Conservation (phyloP, 2,329 filamentous ascomycete genomes). For the Madurella fahalii region DNA sequence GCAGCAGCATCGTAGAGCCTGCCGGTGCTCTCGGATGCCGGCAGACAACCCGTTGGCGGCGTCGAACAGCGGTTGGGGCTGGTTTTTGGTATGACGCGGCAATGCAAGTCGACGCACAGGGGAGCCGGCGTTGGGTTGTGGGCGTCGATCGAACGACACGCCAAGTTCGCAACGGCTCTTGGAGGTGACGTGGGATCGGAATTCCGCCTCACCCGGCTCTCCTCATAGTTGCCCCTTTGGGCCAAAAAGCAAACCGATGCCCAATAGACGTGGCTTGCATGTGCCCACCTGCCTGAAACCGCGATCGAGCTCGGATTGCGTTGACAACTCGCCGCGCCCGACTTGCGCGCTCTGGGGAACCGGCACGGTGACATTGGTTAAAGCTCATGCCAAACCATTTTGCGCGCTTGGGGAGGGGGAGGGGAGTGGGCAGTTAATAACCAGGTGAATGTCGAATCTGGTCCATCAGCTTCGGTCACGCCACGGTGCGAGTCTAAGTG, state of each 20-base stretch:
- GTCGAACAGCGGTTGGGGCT: background rate
- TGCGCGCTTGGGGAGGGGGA: background rate
- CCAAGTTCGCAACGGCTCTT: background rate
- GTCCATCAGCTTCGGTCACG: background rate
- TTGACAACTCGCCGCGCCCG: background rate
- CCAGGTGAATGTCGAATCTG: background rate
- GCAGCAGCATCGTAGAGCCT: background rate
- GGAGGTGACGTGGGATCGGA: no score
- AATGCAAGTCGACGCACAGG: background rate
- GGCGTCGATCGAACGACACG: background rate
- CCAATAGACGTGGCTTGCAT: background rate
- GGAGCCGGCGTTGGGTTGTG: background rate
- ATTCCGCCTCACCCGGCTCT: no score
- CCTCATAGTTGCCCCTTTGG: no score
- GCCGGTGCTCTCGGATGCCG: background rate
- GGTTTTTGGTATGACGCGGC: background rate
- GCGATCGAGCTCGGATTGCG: background rate
- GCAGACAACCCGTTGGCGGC: background rate
- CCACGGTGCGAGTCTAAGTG: background rate
- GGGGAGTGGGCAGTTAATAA: background rate
- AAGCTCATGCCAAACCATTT: background rate
- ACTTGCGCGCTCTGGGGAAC: background rate
- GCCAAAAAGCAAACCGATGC: no score
- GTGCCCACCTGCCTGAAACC: background rate
- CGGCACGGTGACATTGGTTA: background rate